Evolutionary conservation across 495 filamentous ascomycete genomes (phyloP).

Genomic region (Xylaria venustula): DNA sequence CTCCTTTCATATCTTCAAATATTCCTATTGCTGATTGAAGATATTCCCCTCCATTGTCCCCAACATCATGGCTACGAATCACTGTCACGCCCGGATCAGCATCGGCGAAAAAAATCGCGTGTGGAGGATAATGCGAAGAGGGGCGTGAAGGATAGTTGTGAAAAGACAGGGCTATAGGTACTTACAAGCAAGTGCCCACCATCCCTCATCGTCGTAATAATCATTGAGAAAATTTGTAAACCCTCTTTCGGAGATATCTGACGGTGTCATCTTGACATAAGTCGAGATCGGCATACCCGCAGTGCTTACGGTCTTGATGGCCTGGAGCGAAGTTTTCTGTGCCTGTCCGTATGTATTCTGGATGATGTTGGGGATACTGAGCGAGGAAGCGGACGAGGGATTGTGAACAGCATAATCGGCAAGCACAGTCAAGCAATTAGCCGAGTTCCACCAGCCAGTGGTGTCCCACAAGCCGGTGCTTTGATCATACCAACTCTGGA

Average conservation of each 20-base stretch:
- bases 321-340: conserved; percentile 30
- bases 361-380: conserved; percentile 38
- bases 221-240: conserved; percentile 57
- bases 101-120: neutral
- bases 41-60: conserved; percentile 34
- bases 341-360: conserved; percentile 42
- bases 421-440: conserved; percentile 64
- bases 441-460: conserved; percentile 75
- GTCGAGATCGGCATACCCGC: conserved; percentile 32
- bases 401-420: conserved; percentile 57
- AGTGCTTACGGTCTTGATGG: conserved; percentile 29
- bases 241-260: conserved; percentile 26
- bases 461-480: conserved; percentile 64
- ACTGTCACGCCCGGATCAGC: conserved; percentile 21
- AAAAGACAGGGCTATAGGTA: neutral
- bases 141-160: neutral
- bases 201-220: conserved; percentile 70
- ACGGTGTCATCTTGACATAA: conserved; percentile 26
- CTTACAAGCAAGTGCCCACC: conserved; percentile 62
- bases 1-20: conserved; percentile 60
- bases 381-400: conserved; percentile 19
- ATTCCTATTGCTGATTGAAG: conserved; percentile 58
- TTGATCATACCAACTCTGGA: conserved; percentile 65
- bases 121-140: conserved; percentile 3
- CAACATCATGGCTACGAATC: conserved; percentile 63